These are phyloP conservation scores for Pseudocercospora crystallina DNA, from an alignment of 2,329 filamentous ascomycete genomes.

Conservation along the genomic window DNA sequence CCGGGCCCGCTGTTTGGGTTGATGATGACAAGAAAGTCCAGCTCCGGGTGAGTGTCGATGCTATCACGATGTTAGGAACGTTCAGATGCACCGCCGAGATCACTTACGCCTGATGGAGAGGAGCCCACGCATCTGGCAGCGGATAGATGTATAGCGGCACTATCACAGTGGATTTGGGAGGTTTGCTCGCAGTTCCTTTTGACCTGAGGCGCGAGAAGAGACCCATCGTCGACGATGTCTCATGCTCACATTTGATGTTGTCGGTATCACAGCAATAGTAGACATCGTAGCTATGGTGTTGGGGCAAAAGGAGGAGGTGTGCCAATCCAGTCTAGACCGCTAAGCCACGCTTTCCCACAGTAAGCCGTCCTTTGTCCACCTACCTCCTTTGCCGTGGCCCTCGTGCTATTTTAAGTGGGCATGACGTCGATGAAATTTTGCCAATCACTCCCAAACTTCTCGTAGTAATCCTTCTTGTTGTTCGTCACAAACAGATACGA, in stretches of 20 bases:
- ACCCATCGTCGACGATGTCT: conserved; percentile 1
- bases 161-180: conserved; percentile 20
- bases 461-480: conserved; percentile 12
- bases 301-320: too few species aligned
- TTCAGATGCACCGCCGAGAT: too few species aligned
- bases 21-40: conserved; percentile 26
- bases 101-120: too few species aligned
- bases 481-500: conserved; percentile 22
- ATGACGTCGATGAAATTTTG: conserved; percentile 16
- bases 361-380: too few species aligned
- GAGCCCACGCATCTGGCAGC: too few species aligned
- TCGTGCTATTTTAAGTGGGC: conserved; percentile 1
- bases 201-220: conserved; percentile 5
- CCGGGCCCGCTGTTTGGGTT: conserved; percentile 29
- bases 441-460: conserved; percentile 20
- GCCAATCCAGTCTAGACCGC: too few species aligned
- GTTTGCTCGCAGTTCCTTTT: conserved; percentile 3
- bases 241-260: too few species aligned
- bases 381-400: background rate
- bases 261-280: too few species aligned
- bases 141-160: conserved; percentile 27
- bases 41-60: conserved; percentile 21
- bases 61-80: background rate
- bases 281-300: too few species aligned
- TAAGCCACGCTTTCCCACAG: too few species aligned